Conservation (phyloP, 306 rosid species). For the Myrica gale region DNA sequence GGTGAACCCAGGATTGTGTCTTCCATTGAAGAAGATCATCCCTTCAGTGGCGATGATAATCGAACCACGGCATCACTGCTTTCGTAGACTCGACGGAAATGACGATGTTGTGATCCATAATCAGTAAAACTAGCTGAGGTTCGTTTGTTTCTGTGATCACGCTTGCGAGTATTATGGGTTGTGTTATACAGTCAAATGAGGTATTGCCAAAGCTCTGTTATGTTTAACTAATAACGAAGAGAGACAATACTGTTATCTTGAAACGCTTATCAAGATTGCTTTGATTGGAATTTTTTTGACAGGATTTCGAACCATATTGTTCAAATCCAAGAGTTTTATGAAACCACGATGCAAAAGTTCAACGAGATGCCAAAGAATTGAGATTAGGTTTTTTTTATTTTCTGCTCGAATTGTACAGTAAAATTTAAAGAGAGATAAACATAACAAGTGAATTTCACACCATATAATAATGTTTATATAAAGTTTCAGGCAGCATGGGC, state of each 20-base stretch:
- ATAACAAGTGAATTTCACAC: too few species aligned
- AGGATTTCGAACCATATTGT: background rate
- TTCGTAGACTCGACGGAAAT: background rate
- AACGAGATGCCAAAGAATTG: background rate
- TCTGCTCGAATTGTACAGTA: too few species aligned
- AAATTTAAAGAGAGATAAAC: too few species aligned
- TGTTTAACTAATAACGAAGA: background rate
- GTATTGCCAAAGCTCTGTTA: background rate
- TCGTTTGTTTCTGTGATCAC: conserved; percentile 2
- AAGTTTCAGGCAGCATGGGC: too few species aligned
- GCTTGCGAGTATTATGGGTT: background rate
- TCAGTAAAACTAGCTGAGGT: conserved; percentile 6
- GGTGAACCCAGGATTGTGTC: conserved; percentile 30
- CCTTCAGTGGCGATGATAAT: conserved; percentile 49
- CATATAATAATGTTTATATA: too few species aligned
- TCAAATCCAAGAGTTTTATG: background rate
- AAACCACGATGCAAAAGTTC: background rate
- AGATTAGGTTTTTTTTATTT: too few species aligned
- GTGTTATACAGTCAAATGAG: background rate
- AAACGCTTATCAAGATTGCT: background rate
- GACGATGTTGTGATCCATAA: background rate
- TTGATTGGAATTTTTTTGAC: background rate
- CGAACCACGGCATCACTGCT: conserved; percentile 50
- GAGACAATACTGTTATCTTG: background rate
- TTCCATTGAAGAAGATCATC: conserved; percentile 54